Conservation (phyloP, 2,329 filamentous ascomycete species). For the Phyllosticta citriasiana region DNA sequence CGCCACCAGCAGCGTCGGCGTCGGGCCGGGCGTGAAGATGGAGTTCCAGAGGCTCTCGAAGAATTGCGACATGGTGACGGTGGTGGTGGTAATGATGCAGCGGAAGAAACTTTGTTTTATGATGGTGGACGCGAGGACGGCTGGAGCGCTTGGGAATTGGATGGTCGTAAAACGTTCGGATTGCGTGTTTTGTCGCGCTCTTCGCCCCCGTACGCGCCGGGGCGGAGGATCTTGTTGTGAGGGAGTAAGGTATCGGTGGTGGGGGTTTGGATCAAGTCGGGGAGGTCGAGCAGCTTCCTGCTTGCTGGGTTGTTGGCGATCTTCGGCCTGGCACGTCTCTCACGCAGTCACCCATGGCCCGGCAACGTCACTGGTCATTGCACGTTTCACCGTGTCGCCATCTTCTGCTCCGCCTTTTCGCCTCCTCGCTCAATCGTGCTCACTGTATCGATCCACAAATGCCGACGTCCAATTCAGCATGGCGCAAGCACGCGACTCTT, state of each 20-base stretch:
- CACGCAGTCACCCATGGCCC: background rate
- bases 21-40: conserved; percentile 87
- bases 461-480: too few relatives aligned
- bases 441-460: too few relatives aligned
- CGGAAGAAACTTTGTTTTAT: background rate
- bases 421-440: background rate
- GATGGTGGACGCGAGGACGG: background rate
- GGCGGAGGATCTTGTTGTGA: background rate
- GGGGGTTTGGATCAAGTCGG: background rate
- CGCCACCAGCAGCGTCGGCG: conserved; percentile 75
- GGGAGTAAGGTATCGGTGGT: background rate
- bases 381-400: background rate
- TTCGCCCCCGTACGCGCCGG: background rate
- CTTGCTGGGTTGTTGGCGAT: background rate
- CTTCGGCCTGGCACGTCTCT: background rate
- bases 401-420: background rate
- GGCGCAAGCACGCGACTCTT: too few relatives aligned
- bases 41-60: conserved; percentile 65
- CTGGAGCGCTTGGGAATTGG: background rate
- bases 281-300: background rate
- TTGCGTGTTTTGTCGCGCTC: background rate
- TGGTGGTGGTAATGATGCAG: background rate
- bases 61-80: conserved; percentile 7
- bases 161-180: background rate
- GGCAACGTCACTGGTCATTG: background rate